Base-by-base conservation (phyloP, 129 eudicot species). In the Cynara cardunculus region DNA sequence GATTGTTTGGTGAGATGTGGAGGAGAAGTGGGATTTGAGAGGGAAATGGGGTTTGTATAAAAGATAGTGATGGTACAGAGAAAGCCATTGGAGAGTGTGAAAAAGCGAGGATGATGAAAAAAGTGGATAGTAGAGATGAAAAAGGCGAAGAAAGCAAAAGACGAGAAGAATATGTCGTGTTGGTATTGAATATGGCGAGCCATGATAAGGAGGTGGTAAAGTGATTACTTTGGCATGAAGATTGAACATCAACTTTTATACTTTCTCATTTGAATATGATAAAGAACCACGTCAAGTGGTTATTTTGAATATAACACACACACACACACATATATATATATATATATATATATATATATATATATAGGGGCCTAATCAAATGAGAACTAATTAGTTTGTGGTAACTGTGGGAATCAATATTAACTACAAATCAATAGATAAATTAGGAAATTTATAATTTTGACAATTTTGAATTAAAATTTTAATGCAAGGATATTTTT, bases 211-310 rank as follows among this genome's bases (percentile, higher is more conserved):
- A 61, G 16, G 62, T 26, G 82, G 65, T 59, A 69, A 87, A 83
- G 82, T 69, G 75, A 16, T 89, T 91, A 67, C 96, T 91, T 91
- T 91, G 91, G 82, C 72, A 84, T 25, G 82, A 91, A 91, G 93
- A 83, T 71, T 80, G 14, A 39, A 34, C 9, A 34, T 34, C 39
- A 34, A 5, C 39, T 34, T 34, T 34, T 34, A 34, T 34, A 5
- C 39, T 34, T 0, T 34, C 39, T 34, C 1, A 34, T 34, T 34
- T n/a, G n/a, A n/a, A n/a, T n/a, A n/a, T n/a, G n/a, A n/a, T n/a
- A n/a, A n/a, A n/a, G n/a, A n/a, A n/a, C n/a, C n/a, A n/a, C n/a
- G n/a, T n/a, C n/a, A n/a, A n/a, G n/a, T n/a, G n/a, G n/a, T n/a
- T n/a, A n/a, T n/a, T n/a, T n/a, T n/a, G n/a, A n/a, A n/a, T n/a